These are phyloP conservation scores for Talaromyces sp. DNA, from an alignment of 2,329 filamentous ascomycete species.

Conservation along the genomic window DNA sequence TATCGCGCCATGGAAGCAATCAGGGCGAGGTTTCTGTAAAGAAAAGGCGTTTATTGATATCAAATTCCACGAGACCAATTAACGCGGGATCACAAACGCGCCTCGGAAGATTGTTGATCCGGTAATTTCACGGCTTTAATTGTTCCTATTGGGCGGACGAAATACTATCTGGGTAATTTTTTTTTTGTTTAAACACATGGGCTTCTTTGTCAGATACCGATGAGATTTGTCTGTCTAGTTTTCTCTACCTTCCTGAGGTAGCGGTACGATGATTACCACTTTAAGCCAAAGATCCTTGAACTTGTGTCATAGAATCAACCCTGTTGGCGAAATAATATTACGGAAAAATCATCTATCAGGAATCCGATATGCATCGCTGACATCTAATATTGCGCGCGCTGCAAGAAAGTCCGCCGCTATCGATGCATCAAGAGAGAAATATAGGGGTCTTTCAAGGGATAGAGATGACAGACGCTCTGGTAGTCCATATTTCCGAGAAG, in stretches of 20 bases:
- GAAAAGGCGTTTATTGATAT: neutral
- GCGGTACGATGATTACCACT: conserved; percentile 3
- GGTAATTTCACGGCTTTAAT: neutral
- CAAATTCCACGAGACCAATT: neutral
- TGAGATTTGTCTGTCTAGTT: neutral
- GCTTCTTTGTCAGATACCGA: neutral
- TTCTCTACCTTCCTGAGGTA: neutral
- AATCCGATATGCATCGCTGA: conserved; percentile 54
- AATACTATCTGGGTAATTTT: neutral
- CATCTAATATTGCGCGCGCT: conserved; percentile 66
- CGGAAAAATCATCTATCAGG: conserved; percentile 18
- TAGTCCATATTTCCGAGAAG: neutral
- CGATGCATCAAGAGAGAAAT: conserved; percentile 8
- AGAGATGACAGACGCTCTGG: neutral
- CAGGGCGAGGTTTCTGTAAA: neutral
- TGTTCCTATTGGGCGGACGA: neutral
- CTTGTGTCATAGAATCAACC: conserved; percentile 5
- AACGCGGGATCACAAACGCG: conserved; percentile 5
- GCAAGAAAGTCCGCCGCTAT: conserved; percentile 49
- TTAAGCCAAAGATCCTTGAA: neutral
- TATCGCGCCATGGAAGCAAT: neutral
- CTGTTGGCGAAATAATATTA: conserved; percentile 1
- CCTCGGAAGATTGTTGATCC: conserved; percentile 5
- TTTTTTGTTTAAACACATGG: neutral
- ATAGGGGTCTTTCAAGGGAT: neutral